These are phyloP conservation scores for Sclerotiophoma versabilis DNA, from an alignment of 2,329 filamentous ascomycete species.

Conservation along the genomic window DNA sequence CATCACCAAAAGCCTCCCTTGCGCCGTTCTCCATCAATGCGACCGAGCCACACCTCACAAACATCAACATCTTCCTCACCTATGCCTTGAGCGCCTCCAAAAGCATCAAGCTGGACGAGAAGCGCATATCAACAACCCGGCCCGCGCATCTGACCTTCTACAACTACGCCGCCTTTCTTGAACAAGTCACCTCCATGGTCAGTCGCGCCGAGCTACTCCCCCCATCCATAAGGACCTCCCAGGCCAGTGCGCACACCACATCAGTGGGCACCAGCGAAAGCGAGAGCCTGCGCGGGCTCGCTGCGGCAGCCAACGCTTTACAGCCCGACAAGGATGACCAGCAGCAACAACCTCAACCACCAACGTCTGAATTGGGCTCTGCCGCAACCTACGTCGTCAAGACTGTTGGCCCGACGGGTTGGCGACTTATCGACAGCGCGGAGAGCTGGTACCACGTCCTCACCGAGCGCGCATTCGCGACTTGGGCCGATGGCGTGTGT, in stretches of 20 bases:
- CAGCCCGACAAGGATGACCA: slow-evolving; percentile 22
- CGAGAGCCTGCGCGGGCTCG: slow-evolving; percentile 40
- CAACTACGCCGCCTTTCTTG: slow-evolving; percentile 28
- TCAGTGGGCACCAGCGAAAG: not conserved
- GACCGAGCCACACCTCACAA: slow-evolving; percentile 37
- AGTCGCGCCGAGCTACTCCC: slow-evolving; percentile 18
- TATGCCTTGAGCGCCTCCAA: slow-evolving; percentile 51
- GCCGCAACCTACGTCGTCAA: slow-evolving; percentile 20
- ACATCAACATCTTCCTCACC: slow-evolving; percentile 70
- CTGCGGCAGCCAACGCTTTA: slow-evolving; percentile 41
- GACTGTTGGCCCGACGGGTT: slow-evolving; percentile 33
- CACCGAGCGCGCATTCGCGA: slow-evolving; percentile 34
- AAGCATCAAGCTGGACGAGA: slow-evolving; percentile 51
- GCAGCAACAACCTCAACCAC: not conserved
- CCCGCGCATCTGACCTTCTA: slow-evolving; percentile 25
- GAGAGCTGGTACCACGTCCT: slow-evolving; percentile 38
- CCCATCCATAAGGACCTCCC: not conserved
- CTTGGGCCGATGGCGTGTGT: slow-evolving; percentile 43
- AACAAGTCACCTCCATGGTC: slow-evolving; percentile 19
- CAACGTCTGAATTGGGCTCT: not conserved
- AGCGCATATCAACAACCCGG: slow-evolving; percentile 25
- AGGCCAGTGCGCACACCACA: not conserved
- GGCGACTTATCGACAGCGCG: slow-evolving; percentile 28
- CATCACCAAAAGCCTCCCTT: slow-evolving; percentile 13
- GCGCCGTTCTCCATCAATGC: not conserved